Evolutionary conservation across 2,329 filamentous ascomycete genomes (phyloP), one percentile per base, ranked within the genome.

Genomic region (Aspergillus pseudonomiae): DNA sequence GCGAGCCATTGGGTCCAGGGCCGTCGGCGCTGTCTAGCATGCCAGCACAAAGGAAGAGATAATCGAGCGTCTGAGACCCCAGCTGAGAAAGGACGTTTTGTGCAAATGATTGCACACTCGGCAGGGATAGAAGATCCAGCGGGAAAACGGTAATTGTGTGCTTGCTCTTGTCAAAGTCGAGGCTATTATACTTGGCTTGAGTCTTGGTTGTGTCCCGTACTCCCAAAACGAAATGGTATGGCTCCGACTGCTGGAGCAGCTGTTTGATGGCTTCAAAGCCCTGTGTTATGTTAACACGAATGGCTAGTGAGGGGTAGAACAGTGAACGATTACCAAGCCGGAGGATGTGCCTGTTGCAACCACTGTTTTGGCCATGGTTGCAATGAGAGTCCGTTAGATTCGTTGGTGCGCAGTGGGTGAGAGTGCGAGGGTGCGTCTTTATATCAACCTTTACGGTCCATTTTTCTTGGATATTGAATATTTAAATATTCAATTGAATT

Each of bases 211-310:
- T 66, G 28, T 70, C 67, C 28, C 71, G 69, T 11, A 58, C 70
- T 10, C 70, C 70, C 4, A 72, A 55, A 12, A 72, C 70, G 43
- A 72, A 72, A 24, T 63, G 67, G 54, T 72, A 68, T 1, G 70
- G 66, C 59, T 70, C 62, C 14, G 64, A 46, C 16, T 69, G 59
- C 43, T 70, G 61, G 7, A 72, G 65, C 12, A 72, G 43, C 41
- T 72, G 70, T 39, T 72, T 72, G 34, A 72, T 60, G 19, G 62
- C 60, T 65, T 72, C 70, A n/a, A 72, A 72, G 43, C 70, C 70
- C 70, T 72, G 55, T 11, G n/a, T 26, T 4, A 1, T 41, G 39
- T 30, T 45, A 30, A 30, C 28, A 30, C 46, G n/a, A 16, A 50
- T 3, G 6, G 28, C 12, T 28, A 4, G 6, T 16, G 14, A 50